Evolutionary conservation across 2,329 filamentous ascomycete genomes (phyloP).

Genomic region (Pseudopithomyces chartarum): DNA sequence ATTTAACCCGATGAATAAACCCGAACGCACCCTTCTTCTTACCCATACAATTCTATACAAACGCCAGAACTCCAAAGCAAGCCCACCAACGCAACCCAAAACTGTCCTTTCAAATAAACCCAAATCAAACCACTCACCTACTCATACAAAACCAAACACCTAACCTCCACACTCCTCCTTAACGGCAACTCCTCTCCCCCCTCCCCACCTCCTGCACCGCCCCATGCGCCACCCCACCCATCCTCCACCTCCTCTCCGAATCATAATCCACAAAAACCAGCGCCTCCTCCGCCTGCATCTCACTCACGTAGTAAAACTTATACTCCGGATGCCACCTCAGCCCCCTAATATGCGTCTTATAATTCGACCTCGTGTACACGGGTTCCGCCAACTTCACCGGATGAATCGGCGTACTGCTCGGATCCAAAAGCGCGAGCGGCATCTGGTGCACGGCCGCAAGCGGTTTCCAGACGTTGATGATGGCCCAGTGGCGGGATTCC

Average conservation of each 20-base stretch:
- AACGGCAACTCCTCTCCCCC: not conserved
- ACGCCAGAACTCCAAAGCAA: no score
- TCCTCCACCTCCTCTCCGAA: not conserved
- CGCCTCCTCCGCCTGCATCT: not conserved
- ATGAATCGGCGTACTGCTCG: not conserved
- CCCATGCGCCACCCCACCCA: conserved; percentile 4
- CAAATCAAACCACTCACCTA: no score
- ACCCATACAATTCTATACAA: no score
- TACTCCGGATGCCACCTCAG: conserved; percentile 2
- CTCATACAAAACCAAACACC: conserved; percentile 7
- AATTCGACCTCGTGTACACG: conserved; percentile 2
- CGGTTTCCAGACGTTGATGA: conserved; percentile 5
- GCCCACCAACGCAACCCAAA: no score
- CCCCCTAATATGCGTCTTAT: not conserved
- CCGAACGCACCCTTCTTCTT: no score
- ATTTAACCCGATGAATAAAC: no score
- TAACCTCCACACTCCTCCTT: not conserved
- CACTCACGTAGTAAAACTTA: conserved; percentile 4
- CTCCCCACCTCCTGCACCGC: not conserved
- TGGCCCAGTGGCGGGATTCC: conserved; percentile 2
- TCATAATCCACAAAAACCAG: conserved; percentile 6
- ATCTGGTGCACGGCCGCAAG: not conserved
- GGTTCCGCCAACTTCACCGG: not conserved
- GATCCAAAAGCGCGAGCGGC: conserved; percentile 3
- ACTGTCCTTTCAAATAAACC: no score